Base-by-base conservation (phyloP, 768 basidiomycete genomes). In the Tylopilus vinaceipallidus region DNA sequence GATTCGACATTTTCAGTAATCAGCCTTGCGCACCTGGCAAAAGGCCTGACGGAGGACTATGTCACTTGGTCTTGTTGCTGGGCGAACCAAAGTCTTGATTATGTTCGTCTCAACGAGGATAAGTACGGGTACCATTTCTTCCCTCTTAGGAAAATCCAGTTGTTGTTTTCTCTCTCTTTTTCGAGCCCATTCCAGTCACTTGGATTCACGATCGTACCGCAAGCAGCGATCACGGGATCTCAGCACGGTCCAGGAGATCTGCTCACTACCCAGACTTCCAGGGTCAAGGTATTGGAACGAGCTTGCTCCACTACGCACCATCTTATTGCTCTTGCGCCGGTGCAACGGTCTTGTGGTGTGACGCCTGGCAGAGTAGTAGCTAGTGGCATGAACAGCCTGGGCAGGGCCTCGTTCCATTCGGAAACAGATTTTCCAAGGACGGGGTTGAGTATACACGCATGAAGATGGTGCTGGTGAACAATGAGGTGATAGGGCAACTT, bases 31-130 rank as follows among this genome's bases (percentile, higher is more conserved):
- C 17, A 62, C 72, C 55, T 52, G 47, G 7, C 61, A 52, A 41
- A 77, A 14, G 65, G 72, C 33, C 62, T 76, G 40, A 83, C 82
- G 0, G 58, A 80, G 38, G 57, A 68, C 72, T 83, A 32, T 76
- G 81, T 34, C 81, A 81, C 62, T 70, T 72, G 22, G 79, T 85
- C 5, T 70, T 84, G 22, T 84, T 81, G 80, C 79, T 81, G 9
- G 61, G 75, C 53, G 72, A 71, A 56, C 73, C 76, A 8, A n/a
- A n/a, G n/a, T n/a, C 59, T 78, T 13, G 70, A 75, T 47, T 69
- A 78, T 49, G 76, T 84, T 39, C 68, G 60, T 48, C 71, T 83
- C 3, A 74, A 79, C 12, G 81, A 81, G 53, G 82, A 84, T 55
- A 62, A 71, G 30, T 46, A 54, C 17, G 81, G 78, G 10, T 50